Evolutionary conservation across 1,139 yeast genomes (phyloP).

Genomic region (Protomyces macrosporus): DNA sequence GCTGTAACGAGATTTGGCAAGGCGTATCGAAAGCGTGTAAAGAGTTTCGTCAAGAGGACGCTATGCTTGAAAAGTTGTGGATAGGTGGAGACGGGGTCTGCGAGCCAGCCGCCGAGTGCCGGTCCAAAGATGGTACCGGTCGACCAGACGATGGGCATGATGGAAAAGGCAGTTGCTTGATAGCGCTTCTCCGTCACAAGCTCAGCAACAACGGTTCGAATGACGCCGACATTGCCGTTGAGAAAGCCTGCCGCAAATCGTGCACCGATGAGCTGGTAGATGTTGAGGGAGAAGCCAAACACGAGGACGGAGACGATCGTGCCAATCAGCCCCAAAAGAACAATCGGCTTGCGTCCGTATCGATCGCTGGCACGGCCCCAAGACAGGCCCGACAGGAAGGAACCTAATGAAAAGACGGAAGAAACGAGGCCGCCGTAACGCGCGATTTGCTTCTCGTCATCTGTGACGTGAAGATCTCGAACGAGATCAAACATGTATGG

Average conservation of each 20-base stretch:
- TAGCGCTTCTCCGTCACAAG: constrained; percentile 52
- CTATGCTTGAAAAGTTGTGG: constrained; percentile 34
- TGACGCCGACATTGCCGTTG: constrained; percentile 59
- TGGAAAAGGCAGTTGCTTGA: constrained; percentile 58
- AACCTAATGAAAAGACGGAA: constrained; percentile 38
- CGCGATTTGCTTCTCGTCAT: constrained; percentile 22
- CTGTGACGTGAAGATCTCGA: constrained; percentile 15
- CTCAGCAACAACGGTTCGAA: constrained; percentile 59
- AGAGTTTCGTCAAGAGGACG: constrained; percentile 33
- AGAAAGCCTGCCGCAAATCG: constrained; percentile 52
- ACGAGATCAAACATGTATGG: constrained; percentile 22
- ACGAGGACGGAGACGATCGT: constrained; percentile 47
- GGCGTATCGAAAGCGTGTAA: constrained; percentile 52
- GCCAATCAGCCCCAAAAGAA: constrained; percentile 52
- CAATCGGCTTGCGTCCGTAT: constrained; percentile 55
- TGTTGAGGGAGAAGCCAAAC: constrained; percentile 52
- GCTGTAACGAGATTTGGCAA: constrained; percentile 50
- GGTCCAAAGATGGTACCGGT: constrained; percentile 58
- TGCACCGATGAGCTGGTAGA: constrained; percentile 50
- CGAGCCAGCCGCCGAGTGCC: constrained; percentile 48
- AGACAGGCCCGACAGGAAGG: constrained; percentile 51
- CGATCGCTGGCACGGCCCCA: constrained; percentile 57
- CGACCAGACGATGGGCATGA: constrained; percentile 57
- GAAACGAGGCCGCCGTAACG: constrained; percentile 27
- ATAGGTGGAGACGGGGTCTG: constrained; percentile 39